phyloP scores from a whole-genome alignment of 1,284 basidiomycete genomes.

The Tremellales sp. region DNA sequence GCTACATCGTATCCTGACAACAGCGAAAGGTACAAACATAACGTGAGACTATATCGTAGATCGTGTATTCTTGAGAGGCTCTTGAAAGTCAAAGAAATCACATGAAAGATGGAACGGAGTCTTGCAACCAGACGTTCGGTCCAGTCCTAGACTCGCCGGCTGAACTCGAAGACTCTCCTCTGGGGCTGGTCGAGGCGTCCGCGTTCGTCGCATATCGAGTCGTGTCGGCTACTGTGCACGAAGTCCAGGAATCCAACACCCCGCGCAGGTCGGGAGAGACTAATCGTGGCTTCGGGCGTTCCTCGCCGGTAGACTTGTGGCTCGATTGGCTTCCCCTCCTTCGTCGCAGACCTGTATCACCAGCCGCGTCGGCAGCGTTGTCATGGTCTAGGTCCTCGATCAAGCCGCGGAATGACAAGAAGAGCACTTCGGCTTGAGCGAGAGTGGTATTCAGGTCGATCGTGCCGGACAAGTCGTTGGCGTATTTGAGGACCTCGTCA shows the following conservation, averaged over 20 bases:
- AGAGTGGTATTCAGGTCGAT: constrained; percentile 89
- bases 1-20: no score
- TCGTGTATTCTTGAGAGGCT: no score
- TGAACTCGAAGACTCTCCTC: no score
- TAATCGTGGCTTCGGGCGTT: constrained; percentile 2
- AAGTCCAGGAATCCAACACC: constrained; percentile 15
- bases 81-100: no score
- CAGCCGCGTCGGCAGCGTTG: constrained; percentile 5
- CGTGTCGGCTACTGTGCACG: no score
- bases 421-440: constrained; percentile 89
- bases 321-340: constrained; percentile 1
- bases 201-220: no score
- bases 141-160: no score
- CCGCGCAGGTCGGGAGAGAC: constrained; percentile 16
- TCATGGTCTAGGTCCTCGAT: constrained; percentile 73
- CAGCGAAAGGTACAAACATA: no score
- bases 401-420: constrained; percentile 55
- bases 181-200: no score
- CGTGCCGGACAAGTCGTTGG: constrained; percentile 88
- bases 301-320: background rate
- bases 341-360: constrained; percentile 2
- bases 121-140: no score
- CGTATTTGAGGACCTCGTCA: constrained; percentile 74
- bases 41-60: no score
- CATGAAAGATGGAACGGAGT: no score